Evolutionary conservation across 208 protist genomes (phyloP), one percentile per base, ranked within the genome.

Genomic region (Trypanosoma scelopori): DNA sequence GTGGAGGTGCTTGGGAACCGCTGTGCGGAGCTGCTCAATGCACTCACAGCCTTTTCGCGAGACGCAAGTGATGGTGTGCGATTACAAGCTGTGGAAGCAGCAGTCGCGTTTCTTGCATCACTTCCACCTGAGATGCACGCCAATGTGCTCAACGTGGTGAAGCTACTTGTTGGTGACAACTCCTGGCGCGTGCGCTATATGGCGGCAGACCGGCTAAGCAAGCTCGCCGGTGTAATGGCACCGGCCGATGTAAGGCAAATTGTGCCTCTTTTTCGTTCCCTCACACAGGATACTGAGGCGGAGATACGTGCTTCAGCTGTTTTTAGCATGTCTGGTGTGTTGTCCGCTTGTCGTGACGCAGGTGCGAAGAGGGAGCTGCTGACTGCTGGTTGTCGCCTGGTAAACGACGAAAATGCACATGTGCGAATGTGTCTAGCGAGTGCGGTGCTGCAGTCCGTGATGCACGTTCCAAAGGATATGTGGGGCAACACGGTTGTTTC

Each of bases 161-260:
- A 87, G 41, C 57, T 66, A 23, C 83, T 93, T 37, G 71, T 87
- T 4, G 49, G 64, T 5, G 98, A 99, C 81, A 95, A 81, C 77
- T 97, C 94, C 9, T 99, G 98, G 98, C 91, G 98, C 16, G 98
- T 99, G 43, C 91, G 98, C 7, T 99, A 99, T 82, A 99, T 99
- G 93, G 88, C 94, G 18, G 98, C 98, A 12, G 97, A 99, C 69
- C 82, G 92, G n/a, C 90, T 99, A 48, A 85, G 90, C 43, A 69
- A 58, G 60, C 73, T 95, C 37, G 78, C 86, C 9, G 69, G 53
- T 23, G 81, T 74, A n/a, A 73, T 89, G 65, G 73, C 84, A 12
- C 63, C 76, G n/a, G 62, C 78, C 11, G 86, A 93, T 60, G 82
- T 89, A 9, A 84, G 82, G 66, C 78, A 84, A 55, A 75, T 79